A percentile compares a stretch with the other conserved stretches of the same genome.
These are phyloP conservation scores for Aureobasidium musti DNA, from an alignment of 2,329 filamentous ascomycete species.

Conservation along the genomic window DNA sequence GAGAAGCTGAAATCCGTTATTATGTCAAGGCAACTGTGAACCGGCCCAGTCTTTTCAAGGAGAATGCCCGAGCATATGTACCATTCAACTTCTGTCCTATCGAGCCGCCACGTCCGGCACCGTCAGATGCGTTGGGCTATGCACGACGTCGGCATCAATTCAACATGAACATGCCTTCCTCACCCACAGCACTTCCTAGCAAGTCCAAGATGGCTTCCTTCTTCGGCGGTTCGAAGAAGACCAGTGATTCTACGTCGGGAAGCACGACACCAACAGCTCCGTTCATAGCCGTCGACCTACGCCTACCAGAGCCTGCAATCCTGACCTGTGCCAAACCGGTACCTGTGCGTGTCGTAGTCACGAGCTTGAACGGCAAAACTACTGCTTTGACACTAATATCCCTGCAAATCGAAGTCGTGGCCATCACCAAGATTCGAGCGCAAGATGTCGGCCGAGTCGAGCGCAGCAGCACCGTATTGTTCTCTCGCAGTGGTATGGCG, in stretches of 20 bases:
- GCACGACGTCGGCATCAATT: conserved; percentile 72
- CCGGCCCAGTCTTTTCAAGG: conserved; percentile 83
- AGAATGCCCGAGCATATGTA: conserved; percentile 69
- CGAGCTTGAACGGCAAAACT: conserved; percentile 68
- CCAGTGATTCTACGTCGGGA: conserved; percentile 31
- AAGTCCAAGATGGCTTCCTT: conserved; percentile 60
- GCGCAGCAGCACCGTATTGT: conserved; percentile 71
- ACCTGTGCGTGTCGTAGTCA: conserved; percentile 76
- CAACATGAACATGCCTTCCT: conserved; percentile 35
- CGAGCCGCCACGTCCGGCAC: conserved; percentile 74
- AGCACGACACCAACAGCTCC: conserved; percentile 41
- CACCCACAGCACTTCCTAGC: conserved; percentile 31
- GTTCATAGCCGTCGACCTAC: conserved; percentile 74
- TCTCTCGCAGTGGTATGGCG: conserved; percentile 52
- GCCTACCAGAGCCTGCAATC: conserved; percentile 82
- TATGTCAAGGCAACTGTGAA: conserved; percentile 95
- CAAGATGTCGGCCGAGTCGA: conserved; percentile 73
- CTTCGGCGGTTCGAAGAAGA: conserved; percentile 52
- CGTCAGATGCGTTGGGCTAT: conserved; percentile 75
- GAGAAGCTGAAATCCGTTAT: conserved; percentile 87
- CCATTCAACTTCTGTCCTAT: conserved; percentile 89
- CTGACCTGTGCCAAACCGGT: conserved; percentile 86
- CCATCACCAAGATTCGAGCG: conserved; percentile 75
- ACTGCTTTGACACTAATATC: conserved; percentile 75
- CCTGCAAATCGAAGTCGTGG: conserved; percentile 78